These are phyloP conservation scores for Limnanthes douglasii DNA, from an alignment of 345 rosid species.

Conservation along the genomic window DNA sequence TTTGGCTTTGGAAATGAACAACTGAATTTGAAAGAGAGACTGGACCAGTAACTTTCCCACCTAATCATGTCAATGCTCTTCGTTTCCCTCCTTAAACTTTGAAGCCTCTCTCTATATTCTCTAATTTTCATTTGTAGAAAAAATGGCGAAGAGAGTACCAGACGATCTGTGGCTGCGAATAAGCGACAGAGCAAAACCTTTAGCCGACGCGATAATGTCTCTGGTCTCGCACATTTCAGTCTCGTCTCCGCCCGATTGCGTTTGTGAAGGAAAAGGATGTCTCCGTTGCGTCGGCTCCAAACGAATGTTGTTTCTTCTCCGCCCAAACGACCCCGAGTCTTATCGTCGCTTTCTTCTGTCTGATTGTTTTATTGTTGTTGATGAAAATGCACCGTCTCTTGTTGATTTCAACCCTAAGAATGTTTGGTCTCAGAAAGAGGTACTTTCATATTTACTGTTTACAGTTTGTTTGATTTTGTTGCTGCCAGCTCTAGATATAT, in stretches of 20 bases:
- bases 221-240: no score
- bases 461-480: no score
- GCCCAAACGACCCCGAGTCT: slow-evolving; percentile 24
- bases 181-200: slow-evolving; percentile 18
- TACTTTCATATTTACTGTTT: no score
- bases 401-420: slow-evolving; percentile 8
- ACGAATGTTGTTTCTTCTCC: slow-evolving; percentile 20
- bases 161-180: slow-evolving; percentile 27
- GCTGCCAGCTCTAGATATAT: neutral
- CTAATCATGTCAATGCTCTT: no score
- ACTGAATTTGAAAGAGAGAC: no score
- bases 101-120: no score
- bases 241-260: no score
- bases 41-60: no score
- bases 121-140: no score
- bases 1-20: no score
- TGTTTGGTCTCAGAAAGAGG: slow-evolving; percentile 32
- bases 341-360: slow-evolving; percentile 28
- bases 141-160: slow-evolving; percentile 28
- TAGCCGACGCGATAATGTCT: slow-evolving; percentile 17
- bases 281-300: slow-evolving; percentile 8
- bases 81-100: no score
- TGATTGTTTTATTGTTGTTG: slow-evolving; percentile 24
- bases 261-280: slow-evolving; percentile 14
- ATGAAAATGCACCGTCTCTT: slow-evolving; percentile 19